A percentile compares a stretch with the other conserved stretches of the same genome.
Conservation (phyloP, 768 basidiomycete species). For the Leccinum rimulosum region DNA sequence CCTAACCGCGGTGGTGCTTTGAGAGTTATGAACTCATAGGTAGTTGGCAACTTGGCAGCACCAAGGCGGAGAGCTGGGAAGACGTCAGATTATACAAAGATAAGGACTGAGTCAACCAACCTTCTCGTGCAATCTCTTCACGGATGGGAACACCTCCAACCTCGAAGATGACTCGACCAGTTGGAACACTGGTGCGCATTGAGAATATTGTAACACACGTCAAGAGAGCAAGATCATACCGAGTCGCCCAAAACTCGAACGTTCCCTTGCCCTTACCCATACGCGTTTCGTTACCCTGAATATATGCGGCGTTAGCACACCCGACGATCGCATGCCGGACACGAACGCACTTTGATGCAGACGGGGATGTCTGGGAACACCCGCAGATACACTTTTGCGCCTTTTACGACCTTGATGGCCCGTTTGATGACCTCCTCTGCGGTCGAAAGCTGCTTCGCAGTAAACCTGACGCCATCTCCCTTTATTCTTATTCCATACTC, state of each 20-base stretch:
- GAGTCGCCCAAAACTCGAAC: constrained; percentile 96
- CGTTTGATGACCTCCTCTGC: constrained; percentile 87
- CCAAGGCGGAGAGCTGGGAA: constrained; percentile 78
- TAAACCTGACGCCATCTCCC: constrained; percentile 74
- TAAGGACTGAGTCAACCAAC: constrained; percentile 37
- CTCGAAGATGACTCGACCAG: constrained; percentile 90
- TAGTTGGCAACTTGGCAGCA: constrained; percentile 81
- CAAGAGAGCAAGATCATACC: constrained; percentile 44
- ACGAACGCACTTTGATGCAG: constrained; percentile 78
- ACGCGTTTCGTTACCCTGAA: constrained; percentile 93
- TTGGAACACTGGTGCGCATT: constrained; percentile 59
- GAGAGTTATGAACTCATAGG: constrained; percentile 81
- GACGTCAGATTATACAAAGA: background rate
- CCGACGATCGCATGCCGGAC: background rate
- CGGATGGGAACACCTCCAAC: constrained; percentile 88
- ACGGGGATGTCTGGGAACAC: constrained; percentile 98
- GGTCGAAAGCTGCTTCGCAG: constrained; percentile 85
- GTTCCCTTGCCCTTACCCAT: constrained; percentile 99
- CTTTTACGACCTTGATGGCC: constrained; percentile 88
- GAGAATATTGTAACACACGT: background rate
- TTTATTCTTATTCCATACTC: constrained; percentile 92
- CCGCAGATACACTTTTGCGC: constrained; percentile 79
- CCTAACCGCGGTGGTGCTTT: constrained; percentile 72
- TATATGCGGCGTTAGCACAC: constrained; percentile 1
- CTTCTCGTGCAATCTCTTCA: constrained; percentile 89